phyloP scores from a whole-genome alignment of 2,329 filamentous ascomycete genomes.

The Ilyonectria robusta region DNA sequence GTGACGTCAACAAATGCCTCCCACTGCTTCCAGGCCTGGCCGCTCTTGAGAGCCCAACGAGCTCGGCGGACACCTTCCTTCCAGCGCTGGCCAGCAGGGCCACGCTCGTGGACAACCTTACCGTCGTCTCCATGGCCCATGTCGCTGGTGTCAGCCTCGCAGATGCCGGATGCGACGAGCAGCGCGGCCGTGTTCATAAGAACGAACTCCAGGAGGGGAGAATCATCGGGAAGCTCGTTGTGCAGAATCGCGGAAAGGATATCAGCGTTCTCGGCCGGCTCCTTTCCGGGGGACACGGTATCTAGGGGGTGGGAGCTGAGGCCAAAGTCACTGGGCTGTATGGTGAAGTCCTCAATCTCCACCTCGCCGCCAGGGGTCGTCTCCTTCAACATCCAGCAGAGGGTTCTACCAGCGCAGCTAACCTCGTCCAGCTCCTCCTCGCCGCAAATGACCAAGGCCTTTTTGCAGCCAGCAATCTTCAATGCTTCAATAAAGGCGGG shows the following conservation, averaged over 20 bases:
- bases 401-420: conserved; percentile 88
- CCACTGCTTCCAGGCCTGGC: conserved; percentile 88
- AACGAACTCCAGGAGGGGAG: conserved; percentile 93
- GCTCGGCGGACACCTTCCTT: conserved; percentile 93
- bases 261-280: conserved; percentile 87
- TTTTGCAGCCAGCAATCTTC: conserved; percentile 80
- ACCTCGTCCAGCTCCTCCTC: conserved; percentile 97
- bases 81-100: conserved; percentile 90
- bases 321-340: conserved; percentile 91
- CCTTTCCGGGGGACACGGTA: conserved; percentile 87
- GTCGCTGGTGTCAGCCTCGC: conserved; percentile 83
- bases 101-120: conserved; percentile 83
- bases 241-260: conserved; percentile 84
- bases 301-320: conserved; percentile 80
- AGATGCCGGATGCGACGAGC: conserved; percentile 87
- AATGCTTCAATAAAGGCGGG: conserved; percentile 91
- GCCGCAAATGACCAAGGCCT: conserved; percentile 92
- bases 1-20: conserved; percentile 87
- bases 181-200: conserved; percentile 93
- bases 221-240: conserved; percentile 79
- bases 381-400: conserved; percentile 86
- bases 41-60: conserved; percentile 88
- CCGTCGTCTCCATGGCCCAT: conserved; percentile 88
- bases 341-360: conserved; percentile 80
- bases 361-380: conserved; percentile 58